Evolutionary conservation across 768 basidiomycete species (phyloP).

Genomic region (Pholiota microspora): DNA sequence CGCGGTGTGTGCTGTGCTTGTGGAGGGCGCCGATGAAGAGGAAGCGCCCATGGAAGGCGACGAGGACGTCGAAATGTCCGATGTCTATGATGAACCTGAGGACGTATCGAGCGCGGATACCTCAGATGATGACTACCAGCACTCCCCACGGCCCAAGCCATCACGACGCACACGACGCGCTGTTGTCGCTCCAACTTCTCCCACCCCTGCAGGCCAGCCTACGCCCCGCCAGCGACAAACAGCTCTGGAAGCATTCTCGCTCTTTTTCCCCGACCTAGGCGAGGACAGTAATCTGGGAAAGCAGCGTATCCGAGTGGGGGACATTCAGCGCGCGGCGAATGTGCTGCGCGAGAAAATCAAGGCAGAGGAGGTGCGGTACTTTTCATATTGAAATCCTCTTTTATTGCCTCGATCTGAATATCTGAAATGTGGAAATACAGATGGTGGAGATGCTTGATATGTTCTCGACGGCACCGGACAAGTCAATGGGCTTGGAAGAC

Average conservation of each 20-base stretch:
- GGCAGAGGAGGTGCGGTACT: slow-evolving; percentile 4
- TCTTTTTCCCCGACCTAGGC: slow-evolving; percentile 54
- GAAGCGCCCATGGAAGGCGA: slow-evolving; percentile 26
- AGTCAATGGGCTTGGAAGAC: slow-evolving; percentile 63
- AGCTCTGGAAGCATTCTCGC: slow-evolving; percentile 58
- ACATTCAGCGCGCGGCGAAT: slow-evolving; percentile 59
- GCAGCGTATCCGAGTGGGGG: slow-evolving; percentile 63
- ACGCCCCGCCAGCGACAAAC: slow-evolving; percentile 52
- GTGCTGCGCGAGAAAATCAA: slow-evolving; percentile 41
- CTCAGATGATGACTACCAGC: background rate
- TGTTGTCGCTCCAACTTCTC: slow-evolving; percentile 2
- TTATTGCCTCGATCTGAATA: too few relatives aligned
- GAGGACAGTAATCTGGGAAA: slow-evolving; percentile 43
- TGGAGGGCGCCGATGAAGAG: slow-evolving; percentile 39
- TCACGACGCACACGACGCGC: background rate
- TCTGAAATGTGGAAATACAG: too few relatives aligned
- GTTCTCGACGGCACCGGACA: slow-evolving; percentile 70
- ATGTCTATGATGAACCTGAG: slow-evolving; percentile 17
- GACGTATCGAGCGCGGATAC: background rate
- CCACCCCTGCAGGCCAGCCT: slow-evolving; percentile 25
- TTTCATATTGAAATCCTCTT: background rate
- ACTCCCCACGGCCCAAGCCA: background rate
- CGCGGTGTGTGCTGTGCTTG: slow-evolving; percentile 72
- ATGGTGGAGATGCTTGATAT: slow-evolving; percentile 78
- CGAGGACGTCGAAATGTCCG: slow-evolving; percentile 15